Evolutionary conservation across 768 basidiomycete species (phyloP).

Genomic region (Tremella yokohamensis): DNA sequence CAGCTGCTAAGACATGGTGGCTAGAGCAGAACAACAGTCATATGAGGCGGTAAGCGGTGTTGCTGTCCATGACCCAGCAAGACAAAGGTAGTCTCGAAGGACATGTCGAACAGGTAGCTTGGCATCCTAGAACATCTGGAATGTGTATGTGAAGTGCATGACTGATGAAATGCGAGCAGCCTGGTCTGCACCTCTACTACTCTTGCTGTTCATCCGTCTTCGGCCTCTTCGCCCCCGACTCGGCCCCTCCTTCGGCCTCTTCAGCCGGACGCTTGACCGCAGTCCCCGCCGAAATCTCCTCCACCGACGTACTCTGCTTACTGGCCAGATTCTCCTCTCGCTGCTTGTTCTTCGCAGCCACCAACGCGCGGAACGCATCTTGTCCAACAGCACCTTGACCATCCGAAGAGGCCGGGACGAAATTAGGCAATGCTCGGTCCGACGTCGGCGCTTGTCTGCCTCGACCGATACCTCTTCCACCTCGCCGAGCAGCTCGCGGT

Average conservation of each 20-base stretch:
- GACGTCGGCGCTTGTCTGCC: conserved; percentile 56
- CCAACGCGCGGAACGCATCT: conserved; percentile 82
- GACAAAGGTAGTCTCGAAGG: too few species aligned
- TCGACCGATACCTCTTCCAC: conserved; percentile 28
- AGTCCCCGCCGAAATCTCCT: background rate
- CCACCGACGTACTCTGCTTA: background rate
- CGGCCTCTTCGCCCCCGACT: background rate
- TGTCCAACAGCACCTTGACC: conserved; percentile 54
- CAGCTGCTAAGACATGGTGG: too few species aligned
- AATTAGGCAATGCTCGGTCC: conserved; percentile 10
- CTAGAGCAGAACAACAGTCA: too few species aligned
- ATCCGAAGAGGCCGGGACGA: background rate
- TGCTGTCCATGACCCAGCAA: too few species aligned
- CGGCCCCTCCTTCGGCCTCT: background rate
- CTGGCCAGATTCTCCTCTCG: conserved; percentile 25
- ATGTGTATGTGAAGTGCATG: too few species aligned
- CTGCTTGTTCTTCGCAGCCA: conserved; percentile 52
- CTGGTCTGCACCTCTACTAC: too few species aligned
- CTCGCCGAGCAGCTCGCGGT: conserved; percentile 27
- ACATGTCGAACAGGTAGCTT: too few species aligned
- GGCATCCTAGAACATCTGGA: too few species aligned
- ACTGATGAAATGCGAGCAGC: too few species aligned
- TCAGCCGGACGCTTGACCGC: background rate
- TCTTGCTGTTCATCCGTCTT: background rate
- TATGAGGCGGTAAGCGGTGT: too few species aligned